These are phyloP conservation scores for Cymbomonas tetramitiformis DNA, from an alignment of 139 green algal species.

Conservation along the genomic window DNA sequence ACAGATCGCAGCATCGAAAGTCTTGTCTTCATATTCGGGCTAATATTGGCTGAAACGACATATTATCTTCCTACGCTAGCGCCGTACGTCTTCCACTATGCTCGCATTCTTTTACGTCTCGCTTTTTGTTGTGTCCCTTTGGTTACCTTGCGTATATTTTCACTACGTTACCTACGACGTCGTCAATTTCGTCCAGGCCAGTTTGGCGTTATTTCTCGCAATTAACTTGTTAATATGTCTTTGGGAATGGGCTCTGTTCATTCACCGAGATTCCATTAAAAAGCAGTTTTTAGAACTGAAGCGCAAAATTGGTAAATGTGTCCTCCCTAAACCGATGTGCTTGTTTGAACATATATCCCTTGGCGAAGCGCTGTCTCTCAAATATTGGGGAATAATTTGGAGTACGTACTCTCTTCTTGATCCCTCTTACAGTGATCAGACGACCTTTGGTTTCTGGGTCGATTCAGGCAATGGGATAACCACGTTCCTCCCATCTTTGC, in stretches of 20 bases:
- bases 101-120: constrained; percentile 7
- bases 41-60: too few species aligned
- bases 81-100: too few species aligned
- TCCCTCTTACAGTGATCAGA: constrained; percentile 7
- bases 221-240: constrained; percentile 14
- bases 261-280: background rate
- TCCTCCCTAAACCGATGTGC: background rate
- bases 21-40: too few species aligned
- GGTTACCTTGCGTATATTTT: background rate
- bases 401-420: constrained; percentile 9
- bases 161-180: background rate
- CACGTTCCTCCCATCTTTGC: background rate
- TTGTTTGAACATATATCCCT: constrained; percentile 3
- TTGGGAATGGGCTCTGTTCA: constrained; percentile 9
- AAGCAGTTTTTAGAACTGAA: background rate
- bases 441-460: constrained; percentile 11
- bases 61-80: too few species aligned
- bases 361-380: background rate
- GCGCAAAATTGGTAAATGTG: background rate
- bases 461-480: constrained; percentile 11
- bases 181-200: background rate
- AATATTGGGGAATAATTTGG: constrained; percentile 11
- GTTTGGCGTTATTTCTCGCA: constrained; percentile 10
- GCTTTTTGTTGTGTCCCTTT: background rate
- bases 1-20: too few species aligned